Percentiles rank a stretch among this genome's conserved stretches.
phyloP scores from a whole-genome alignment of 352 stramenopile species.

The Pythium chondricola region DNA sequence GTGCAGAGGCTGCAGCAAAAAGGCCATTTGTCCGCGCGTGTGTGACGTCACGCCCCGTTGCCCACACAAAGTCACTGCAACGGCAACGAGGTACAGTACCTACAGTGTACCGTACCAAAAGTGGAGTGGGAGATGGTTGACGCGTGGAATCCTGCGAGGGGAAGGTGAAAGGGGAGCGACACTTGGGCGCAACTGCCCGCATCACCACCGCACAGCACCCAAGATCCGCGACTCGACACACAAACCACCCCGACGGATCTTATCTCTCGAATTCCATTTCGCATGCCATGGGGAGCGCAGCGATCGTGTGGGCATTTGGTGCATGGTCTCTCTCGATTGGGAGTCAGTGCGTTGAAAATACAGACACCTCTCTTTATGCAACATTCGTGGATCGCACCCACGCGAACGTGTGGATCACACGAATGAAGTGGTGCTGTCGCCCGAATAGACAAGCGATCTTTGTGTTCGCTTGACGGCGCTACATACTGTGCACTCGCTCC shows the following conservation, averaged over 20 bases:
- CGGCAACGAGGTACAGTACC: slow-evolving; percentile 23
- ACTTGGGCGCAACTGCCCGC: slow-evolving; percentile 11
- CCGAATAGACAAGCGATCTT: no score
- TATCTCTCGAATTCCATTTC: neutral
- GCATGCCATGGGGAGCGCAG: neutral
- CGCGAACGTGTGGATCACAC: neutral
- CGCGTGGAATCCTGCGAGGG: slow-evolving; percentile 1
- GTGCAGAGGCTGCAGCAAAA: slow-evolving; percentile 17
- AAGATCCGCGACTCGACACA: no score
- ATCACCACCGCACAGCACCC: neutral
- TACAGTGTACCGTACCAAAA: slow-evolving; percentile 10
- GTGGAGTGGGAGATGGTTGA: slow-evolving; percentile 7
- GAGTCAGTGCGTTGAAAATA: no score
- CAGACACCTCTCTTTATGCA: neutral
- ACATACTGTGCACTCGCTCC: neutral
- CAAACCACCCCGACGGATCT: no score
- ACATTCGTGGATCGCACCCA: neutral
- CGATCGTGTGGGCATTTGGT: neutral
- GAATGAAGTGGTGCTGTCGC: no score
- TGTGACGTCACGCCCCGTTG: slow-evolving; percentile 13
- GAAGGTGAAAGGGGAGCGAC: slow-evolving; percentile 5
- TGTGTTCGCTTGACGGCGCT: neutral
- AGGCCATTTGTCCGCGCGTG: slow-evolving; percentile 17
- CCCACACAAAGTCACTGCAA: slow-evolving; percentile 17
- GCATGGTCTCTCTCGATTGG: no score